Base-by-base conservation (phyloP, 495 filamentous ascomycete species). In the Astrothelium subdiscretum region DNA sequence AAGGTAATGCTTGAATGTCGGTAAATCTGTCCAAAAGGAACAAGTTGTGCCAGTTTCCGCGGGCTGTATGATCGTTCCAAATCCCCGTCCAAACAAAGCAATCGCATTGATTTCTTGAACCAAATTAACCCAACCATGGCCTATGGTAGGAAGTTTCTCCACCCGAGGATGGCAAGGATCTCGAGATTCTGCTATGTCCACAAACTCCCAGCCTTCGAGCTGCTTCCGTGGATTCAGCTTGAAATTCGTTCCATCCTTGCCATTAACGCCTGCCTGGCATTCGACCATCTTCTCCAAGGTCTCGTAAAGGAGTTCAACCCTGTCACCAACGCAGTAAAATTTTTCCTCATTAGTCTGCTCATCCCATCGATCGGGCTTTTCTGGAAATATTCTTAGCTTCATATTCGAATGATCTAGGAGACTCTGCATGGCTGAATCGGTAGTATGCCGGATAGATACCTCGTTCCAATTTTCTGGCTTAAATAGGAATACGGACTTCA, bases 151-250 rank as follows among this genome's bases (percentile, higher is more conserved):
- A 0, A 79, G 59, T 0, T 59, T 71, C 1, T 69, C 62, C 3
- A 68, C 65, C 1, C 70, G 66, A 27, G 71, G 69, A 43, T 38
- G 43, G 31, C 72, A 29, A 8, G 66, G 72, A 62, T 72, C 67
- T 3, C 67, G 52, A 26, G 65, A 64, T 0, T 59, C 61, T 3
- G 64, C 67, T 10, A 75, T 35, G 43, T 76, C 72, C 24, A 59
- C 64, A 63, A 77, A 75, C 31, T 73, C 72, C 66, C 67, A 75
- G 1, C 73, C 72, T 38, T 75, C 71, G 10, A 75, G 62, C n/a
- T 66, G 66, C 57, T 59, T 66, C 58, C 63, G 58, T n/a, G 31
- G 27, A 12, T 18, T 42, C 10, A 27, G 3, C 1, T n/a, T 44
- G 10, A 60, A 20, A n/a, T 27, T 31, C 0, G 42, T 38, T 35